Percentiles rank a stretch among this genome's conserved stretches.
These are phyloP conservation scores for Leptoxyphium fumago DNA, from an alignment of 2,329 filamentous ascomycete species.

Conservation along the genomic window DNA sequence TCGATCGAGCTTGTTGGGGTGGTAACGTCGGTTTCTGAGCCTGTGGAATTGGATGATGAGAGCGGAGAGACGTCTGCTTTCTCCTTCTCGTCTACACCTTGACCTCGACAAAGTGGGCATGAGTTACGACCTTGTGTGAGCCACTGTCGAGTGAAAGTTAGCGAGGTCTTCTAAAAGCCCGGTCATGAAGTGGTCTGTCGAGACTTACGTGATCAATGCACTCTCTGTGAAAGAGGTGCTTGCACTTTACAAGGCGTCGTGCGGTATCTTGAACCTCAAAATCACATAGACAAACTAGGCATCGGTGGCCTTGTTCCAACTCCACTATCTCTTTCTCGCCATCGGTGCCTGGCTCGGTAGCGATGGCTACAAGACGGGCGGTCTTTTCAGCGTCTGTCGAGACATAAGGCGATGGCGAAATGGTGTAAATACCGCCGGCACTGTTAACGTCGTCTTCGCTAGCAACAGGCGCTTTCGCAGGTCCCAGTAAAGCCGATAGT, in stretches of 20 bases:
- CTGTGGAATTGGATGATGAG: conserved; percentile 41
- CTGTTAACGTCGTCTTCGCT: conserved; percentile 48
- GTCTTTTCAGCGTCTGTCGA: not conserved
- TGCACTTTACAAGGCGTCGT: conserved; percentile 46
- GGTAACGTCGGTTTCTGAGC: conserved; percentile 47
- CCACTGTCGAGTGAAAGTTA: conserved; percentile 34
- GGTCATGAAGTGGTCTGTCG: no score
- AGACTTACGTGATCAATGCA: conserved; percentile 52
- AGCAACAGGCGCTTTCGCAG: conserved; percentile 54
- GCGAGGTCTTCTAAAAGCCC: conserved; percentile 5
- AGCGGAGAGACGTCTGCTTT: conserved; percentile 19
- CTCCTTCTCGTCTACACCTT: conserved; percentile 40
- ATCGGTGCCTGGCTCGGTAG: conserved; percentile 9
- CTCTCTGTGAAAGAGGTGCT: conserved; percentile 51
- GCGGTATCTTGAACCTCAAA: conserved; percentile 49
- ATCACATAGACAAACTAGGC: conserved; percentile 51
- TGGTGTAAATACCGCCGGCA: conserved; percentile 45
- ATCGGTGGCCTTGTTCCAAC: conserved; percentile 35
- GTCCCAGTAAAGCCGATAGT: conserved; percentile 50
- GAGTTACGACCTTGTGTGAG: conserved; percentile 52
- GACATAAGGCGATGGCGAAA: conserved; percentile 19
- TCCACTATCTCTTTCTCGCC: conserved; percentile 15
- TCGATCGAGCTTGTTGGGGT: conserved; percentile 27
- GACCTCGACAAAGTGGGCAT: conserved; percentile 45
- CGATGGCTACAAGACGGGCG: conserved; percentile 18